Evolutionary conservation across 1,284 basidiomycete species (phyloP).

Genomic region (Ganoderma multipileum): DNA sequence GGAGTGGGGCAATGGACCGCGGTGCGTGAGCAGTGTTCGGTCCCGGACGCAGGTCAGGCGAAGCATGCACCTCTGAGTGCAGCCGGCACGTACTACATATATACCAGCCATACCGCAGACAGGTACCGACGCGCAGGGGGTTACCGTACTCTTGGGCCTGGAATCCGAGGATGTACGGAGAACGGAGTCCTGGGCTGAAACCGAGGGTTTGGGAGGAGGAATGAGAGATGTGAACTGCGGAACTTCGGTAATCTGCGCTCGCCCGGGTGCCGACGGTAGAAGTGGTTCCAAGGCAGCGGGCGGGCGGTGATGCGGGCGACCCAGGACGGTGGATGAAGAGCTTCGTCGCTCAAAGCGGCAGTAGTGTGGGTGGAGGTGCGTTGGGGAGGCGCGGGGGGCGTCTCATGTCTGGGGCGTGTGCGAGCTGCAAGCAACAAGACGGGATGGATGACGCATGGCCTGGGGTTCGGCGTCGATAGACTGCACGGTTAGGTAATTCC

Average conservation of each 20-base stretch:
- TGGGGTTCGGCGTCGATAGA: not conserved
- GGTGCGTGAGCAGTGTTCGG: not conserved
- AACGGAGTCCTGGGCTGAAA: not conserved
- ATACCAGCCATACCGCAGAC: not conserved
- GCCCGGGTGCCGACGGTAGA: conserved; percentile 8
- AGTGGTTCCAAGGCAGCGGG: not conserved
- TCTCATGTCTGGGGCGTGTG: not conserved
- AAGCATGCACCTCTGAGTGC: not conserved
- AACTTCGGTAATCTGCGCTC: conserved; percentile 10
- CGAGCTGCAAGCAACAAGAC: not conserved
- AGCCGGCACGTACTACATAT: not conserved
- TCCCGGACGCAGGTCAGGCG: not conserved
- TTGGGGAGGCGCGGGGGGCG: not conserved
- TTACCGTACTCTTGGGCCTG: not conserved
- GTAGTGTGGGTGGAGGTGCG: not conserved
- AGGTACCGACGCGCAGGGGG: conserved; percentile 1
- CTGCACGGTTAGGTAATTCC: conserved; percentile 27
- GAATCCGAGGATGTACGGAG: not conserved
- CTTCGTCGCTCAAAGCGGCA: not conserved
- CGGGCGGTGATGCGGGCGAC: not conserved
- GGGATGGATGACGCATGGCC: not conserved
- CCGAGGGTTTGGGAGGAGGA: conserved; percentile 1
- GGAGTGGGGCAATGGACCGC: not conserved
- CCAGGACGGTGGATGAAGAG: not conserved
- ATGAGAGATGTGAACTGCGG: not conserved